Conservation (phyloP, 352 stramenopile genomes). For the Globisporangium cystogenes region DNA sequence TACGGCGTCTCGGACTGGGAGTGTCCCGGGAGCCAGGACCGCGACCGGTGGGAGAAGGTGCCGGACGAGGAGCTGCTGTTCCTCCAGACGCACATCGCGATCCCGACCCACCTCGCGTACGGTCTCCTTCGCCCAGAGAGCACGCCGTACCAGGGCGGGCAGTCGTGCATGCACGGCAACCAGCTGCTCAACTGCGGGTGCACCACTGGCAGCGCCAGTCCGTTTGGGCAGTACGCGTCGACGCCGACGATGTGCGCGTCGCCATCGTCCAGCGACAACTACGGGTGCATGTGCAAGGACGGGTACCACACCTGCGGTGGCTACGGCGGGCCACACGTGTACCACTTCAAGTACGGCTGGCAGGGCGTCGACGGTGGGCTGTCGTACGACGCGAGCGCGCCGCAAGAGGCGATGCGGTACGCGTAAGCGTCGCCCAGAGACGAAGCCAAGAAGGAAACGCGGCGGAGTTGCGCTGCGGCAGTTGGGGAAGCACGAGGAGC, state of each 20-base stretch:
- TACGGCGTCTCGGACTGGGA: constrained; percentile 49
- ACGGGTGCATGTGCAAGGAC: constrained; percentile 54
- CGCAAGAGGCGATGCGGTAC: constrained; percentile 13
- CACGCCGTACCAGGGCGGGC: constrained; percentile 36
- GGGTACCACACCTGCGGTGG: constrained; percentile 44
- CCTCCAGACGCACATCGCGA: constrained; percentile 55
- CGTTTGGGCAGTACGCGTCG: constrained; percentile 34
- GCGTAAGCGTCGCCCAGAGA: constrained; percentile 3
- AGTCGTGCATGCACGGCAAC: constrained; percentile 15
- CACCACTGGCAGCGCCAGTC: constrained; percentile 17
- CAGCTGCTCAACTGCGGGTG: constrained; percentile 13
- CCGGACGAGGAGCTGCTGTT: constrained; percentile 64
- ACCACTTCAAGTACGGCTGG: constrained; percentile 84
- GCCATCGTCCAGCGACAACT: constrained; percentile 65
- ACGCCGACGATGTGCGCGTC: constrained; percentile 28
- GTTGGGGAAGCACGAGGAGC: too few species aligned
- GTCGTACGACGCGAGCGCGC: constrained; percentile 15
- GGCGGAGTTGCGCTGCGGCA: too few species aligned
- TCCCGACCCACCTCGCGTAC: constrained; percentile 56
- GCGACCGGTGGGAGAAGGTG: constrained; percentile 68
- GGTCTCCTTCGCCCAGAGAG: constrained; percentile 46
- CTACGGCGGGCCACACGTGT: constrained; percentile 47
- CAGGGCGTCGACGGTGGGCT: constrained; percentile 45
- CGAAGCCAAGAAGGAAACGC: constrained; percentile 7
- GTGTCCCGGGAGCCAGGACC: constrained; percentile 34